Evolutionary conservation across 2,329 filamentous ascomycete genomes (phyloP), one percentile per base, ranked within the genome.

Genomic region (Ophiosphaerella herpotricha): DNA sequence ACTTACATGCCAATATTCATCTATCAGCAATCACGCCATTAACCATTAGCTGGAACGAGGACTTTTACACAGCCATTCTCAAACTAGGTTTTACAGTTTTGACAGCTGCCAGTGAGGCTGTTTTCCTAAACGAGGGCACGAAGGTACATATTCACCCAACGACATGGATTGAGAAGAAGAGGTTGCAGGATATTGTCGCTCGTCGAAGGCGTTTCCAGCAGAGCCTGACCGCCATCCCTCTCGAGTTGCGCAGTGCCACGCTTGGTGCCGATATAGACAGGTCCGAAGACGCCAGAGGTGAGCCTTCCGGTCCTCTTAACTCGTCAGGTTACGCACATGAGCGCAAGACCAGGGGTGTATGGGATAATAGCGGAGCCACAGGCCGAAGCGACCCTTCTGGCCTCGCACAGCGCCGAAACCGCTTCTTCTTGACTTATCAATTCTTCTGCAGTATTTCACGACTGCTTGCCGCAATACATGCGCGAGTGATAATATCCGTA

Each of bases 81-180:
- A 87, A 92, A 52, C 85, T 91, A 32, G 94, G 94, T 0, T 97
- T 97, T 67, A 87, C 86, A 9, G 86, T 93, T 11, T 85, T 97
- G 53, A 96, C 91, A 0, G 93, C 95, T 72, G 94, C 94, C 0
- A 96, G 91, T 63, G 92, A 97, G 73, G 93, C 93, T 3, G 94
- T 97, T 0, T 97, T 96, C 67, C 78, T 99, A 9, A 96, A 97
- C 54, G 93, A 97, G 72, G 93, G 93, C 39, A 84, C 84, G 35
- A 82, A 82, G 1, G 85, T 97, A 43, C 86, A 84, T 53, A 78
- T 96, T 2, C 85, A 86, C 57, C 79, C 82, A 32, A 86, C 86
- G 74, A 97, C 94, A 0, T 99, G 94, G 93, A 78, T 97, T 3
- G 94, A 99, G 68, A 89, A 93, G 61, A 89, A 96, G 58, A 83